A percentile compares a stretch with the other conserved stretches of the same genome.
These are phyloP conservation scores for Paratinospora sagittata DNA, from an alignment of 164 flowering plant genomes.

Conservation along the genomic window DNA sequence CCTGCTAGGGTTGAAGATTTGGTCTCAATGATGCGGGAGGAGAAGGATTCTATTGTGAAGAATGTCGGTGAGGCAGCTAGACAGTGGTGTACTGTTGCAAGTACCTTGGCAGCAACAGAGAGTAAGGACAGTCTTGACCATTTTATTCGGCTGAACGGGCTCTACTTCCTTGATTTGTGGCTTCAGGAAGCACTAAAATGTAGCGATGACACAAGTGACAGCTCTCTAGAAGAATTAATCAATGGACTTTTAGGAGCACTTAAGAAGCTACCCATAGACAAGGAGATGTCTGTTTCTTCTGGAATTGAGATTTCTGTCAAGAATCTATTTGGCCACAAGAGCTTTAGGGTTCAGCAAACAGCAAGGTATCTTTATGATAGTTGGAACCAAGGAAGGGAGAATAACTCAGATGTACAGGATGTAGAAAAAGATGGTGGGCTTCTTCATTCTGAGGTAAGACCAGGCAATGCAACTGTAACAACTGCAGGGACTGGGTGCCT, in stretches of 20 bases:
- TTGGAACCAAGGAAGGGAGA: constrained; percentile 36
- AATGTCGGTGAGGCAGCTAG: constrained; percentile 60
- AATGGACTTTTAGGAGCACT: constrained; percentile 51
- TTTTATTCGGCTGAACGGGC: constrained; percentile 72
- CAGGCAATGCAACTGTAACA: constrained; percentile 5
- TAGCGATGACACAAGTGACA: constrained; percentile 34
- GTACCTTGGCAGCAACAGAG: constrained; percentile 60
- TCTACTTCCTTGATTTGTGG: constrained; percentile 59
- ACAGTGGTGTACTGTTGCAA: constrained; percentile 84
- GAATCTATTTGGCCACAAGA: constrained; percentile 47
- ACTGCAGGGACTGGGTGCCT: constrained; percentile 19
- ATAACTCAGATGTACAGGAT: constrained; percentile 19
- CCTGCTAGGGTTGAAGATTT: constrained; percentile 74
- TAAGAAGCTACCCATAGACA: constrained; percentile 52
- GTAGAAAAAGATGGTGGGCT: constrained; percentile 17
- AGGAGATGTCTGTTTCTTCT: constrained; percentile 36
- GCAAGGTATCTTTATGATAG: constrained; percentile 46
- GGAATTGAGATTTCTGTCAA: constrained; percentile 52
- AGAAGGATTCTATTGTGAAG: constrained; percentile 43
- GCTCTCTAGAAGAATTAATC: constrained; percentile 58
- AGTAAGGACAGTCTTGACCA: constrained; percentile 66
- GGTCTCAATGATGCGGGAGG: constrained; percentile 58
- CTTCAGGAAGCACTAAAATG: constrained; percentile 59
- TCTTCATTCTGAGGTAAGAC: constrained; percentile 14
- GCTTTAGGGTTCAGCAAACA: constrained; percentile 48